A percentile compares a stretch with the other conserved stretches of the same genome.
phyloP scores from a whole-genome alignment of 1,284 basidiomycete species.

The Apiotrichum veenhuisii region DNA sequence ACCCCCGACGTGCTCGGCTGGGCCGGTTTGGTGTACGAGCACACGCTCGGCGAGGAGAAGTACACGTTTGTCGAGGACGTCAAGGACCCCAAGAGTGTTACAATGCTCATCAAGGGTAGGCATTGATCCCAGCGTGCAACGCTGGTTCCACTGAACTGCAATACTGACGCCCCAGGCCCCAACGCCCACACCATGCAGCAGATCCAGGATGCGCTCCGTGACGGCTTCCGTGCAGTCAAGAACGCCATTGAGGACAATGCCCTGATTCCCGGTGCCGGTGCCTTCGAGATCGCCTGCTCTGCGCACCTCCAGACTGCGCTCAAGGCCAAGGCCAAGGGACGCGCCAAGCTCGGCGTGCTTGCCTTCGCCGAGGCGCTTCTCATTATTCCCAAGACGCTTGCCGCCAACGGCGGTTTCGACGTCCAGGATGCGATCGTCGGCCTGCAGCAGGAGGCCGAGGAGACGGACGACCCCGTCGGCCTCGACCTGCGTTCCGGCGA shows the following conservation, averaged over 20 bases:
- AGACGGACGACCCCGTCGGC: conserved; percentile 88
- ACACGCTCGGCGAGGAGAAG: conserved; percentile 98
- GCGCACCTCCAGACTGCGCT: conserved; percentile 69
- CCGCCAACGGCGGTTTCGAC: conserved; percentile 94
- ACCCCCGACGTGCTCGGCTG: conserved; percentile 87
- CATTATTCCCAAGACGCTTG: conserved; percentile 94
- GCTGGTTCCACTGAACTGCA: no score
- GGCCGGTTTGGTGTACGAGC: conserved; percentile 98
- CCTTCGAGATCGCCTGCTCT: conserved; percentile 94
- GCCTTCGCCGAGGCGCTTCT: conserved; percentile 94
- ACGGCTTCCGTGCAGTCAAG: conserved; percentile 93
- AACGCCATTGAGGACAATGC: conserved; percentile 90
- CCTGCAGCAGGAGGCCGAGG: conserved; percentile 83
- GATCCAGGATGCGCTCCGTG: conserved; percentile 94
- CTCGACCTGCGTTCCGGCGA: conserved; percentile 91
- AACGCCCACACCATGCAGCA: conserved; percentile 95
- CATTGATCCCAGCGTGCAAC: neutral
- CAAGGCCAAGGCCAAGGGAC: conserved; percentile 87
- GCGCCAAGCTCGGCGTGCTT: conserved; percentile 94
- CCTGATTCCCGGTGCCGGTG: conserved; percentile 90
- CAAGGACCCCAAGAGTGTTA: conserved; percentile 93
- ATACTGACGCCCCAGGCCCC: conserved; percentile 57
- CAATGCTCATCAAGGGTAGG: conserved; percentile 87
- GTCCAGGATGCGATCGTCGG: conserved; percentile 92
- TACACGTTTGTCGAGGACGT: conserved; percentile 98